A percentile compares a stretch with the other conserved stretches of the same genome.
Evolutionary conservation across 176 grass and related monocot species (phyloP).

Genomic region (Canna indica): DNA sequence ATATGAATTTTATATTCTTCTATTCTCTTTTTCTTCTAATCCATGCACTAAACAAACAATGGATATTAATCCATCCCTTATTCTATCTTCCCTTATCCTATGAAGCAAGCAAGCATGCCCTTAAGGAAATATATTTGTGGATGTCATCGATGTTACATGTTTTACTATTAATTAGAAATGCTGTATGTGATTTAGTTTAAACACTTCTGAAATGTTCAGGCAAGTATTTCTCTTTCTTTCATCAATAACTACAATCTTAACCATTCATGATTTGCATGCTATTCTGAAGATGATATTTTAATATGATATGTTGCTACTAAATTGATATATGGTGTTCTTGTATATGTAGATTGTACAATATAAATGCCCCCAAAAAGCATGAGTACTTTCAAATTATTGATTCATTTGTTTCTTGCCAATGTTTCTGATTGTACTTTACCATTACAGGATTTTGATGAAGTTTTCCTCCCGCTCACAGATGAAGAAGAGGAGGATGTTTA

Average conservation of each 20-base stretch:
- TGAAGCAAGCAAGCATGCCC: too few species aligned
- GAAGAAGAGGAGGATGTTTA: slow-evolving; percentile 45
- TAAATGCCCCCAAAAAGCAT: neutral
- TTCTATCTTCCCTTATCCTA: too few species aligned
- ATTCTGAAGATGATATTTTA: neutral
- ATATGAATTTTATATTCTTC: too few species aligned
- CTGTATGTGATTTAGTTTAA: neutral
- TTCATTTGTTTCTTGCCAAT: neutral
- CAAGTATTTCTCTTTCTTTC: neutral
- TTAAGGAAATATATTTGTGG: too few species aligned
- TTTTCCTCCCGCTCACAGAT: slow-evolving; percentile 48
- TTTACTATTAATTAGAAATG: too few species aligned
- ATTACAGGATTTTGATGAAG: slow-evolving; percentile 39
- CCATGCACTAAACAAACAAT: too few species aligned
- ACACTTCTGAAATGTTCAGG: neutral
- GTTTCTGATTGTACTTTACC: slow-evolving; percentile 6
- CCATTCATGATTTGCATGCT: neutral
- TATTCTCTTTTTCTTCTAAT: too few species aligned
- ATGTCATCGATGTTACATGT: too few species aligned
- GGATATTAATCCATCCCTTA: too few species aligned
- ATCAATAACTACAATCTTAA: neutral
- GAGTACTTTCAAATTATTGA: neutral
- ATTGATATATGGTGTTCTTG: neutral
- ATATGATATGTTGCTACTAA: neutral
- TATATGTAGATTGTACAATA: neutral